A percentile compares a stretch with the other conserved stretches of the same genome.
Evolutionary conservation across 257 asterid species (phyloP).

Genomic region (Fraxinus anomala): DNA sequence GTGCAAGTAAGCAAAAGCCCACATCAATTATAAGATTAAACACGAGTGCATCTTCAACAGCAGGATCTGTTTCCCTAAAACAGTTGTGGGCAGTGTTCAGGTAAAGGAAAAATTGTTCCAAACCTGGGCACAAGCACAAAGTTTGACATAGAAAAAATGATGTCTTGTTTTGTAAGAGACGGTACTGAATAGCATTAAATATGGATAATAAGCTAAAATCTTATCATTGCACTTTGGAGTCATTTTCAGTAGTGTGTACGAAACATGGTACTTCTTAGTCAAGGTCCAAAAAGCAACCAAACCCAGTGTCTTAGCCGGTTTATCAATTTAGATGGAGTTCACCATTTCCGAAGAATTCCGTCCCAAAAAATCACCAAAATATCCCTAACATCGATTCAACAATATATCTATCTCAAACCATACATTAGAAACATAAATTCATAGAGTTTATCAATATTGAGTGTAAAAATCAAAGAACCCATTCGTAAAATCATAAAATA

Average conservation of each 20-base stretch:
- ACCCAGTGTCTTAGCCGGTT: background rate
- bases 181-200: background rate
- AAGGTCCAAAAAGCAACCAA: background rate
- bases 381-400: too few species aligned
- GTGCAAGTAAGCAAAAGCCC: background rate
- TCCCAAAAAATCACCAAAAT: too few species aligned
- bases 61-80: background rate
- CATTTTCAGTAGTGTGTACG: background rate
- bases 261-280: background rate
- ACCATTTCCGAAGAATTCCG: too few species aligned
- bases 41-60: background rate
- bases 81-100: background rate
- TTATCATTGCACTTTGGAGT: background rate
- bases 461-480: too few species aligned
- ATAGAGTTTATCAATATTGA: too few species aligned
- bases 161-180: background rate
- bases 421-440: too few species aligned
- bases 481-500: too few species aligned
- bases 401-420: too few species aligned
- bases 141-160: background rate
- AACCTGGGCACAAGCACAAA: background rate
- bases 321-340: too few species aligned
- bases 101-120: background rate
- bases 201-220: too few species aligned
- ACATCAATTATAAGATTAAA: background rate